Conservation (phyloP, 2,329 filamentous ascomycete species). For the Penicillium sclerotigenum region DNA sequence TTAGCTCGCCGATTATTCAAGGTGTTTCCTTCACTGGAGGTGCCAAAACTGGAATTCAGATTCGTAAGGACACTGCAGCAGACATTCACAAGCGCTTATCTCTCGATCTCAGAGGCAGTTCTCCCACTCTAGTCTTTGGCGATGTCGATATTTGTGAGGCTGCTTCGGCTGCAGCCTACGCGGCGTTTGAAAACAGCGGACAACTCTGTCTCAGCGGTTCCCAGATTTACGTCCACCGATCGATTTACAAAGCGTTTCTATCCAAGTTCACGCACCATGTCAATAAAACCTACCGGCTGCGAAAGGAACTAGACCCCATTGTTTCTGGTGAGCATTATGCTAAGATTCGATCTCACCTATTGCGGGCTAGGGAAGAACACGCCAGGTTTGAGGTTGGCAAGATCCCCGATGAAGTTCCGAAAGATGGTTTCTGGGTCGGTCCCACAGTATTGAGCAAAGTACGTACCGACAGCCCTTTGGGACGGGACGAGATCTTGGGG, state of each 20-base stretch:
- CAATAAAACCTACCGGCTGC: neutral
- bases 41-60: neutral
- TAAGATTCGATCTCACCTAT: neutral
- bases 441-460: neutral
- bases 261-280: fast-evolving
- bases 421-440: neutral
- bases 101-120: neutral
- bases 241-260: neutral
- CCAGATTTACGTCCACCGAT: neutral
- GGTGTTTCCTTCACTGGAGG: neutral
- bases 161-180: neutral
- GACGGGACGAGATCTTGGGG: neutral
- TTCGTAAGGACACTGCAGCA: neutral
- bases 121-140: neutral
- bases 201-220: neutral
- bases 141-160: neutral
- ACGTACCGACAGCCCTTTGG: neutral
- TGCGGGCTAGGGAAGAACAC: neutral
- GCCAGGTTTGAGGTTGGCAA: neutral
- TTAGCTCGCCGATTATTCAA: neutral
- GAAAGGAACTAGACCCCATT: neutral
- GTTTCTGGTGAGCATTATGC: neutral
- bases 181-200: neutral
- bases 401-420: neutral
- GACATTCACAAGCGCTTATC: neutral